Evolutionary conservation across 495 filamentous ascomycete species (phyloP).

Genomic region (Daldinia loculata): DNA sequence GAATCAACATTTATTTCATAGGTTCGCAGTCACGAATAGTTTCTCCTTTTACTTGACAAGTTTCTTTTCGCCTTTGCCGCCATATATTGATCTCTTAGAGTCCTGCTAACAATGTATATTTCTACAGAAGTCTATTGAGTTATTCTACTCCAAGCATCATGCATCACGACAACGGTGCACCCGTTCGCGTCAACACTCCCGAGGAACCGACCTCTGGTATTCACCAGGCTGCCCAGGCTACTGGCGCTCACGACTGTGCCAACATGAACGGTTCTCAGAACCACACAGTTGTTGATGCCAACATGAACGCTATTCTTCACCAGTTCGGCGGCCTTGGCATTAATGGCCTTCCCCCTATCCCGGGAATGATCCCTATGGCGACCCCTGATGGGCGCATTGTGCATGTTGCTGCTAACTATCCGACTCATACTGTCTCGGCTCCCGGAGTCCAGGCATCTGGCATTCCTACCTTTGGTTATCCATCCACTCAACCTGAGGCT

Average conservation of each 20-base stretch:
- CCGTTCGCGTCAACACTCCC: constrained; percentile 4
- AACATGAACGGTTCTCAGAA: constrained; percentile 21
- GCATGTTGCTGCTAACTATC: constrained; percentile 42
- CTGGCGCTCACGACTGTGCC: constrained; percentile 22
- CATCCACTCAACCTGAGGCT: constrained; percentile 32
- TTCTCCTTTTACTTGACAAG: neutral
- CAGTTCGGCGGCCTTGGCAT: constrained; percentile 43
- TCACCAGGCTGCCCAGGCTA: constrained; percentile 26
- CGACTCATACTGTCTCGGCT: constrained; percentile 15
- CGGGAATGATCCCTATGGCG: constrained; percentile 44
- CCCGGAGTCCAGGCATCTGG: constrained; percentile 36
- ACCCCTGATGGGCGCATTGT: constrained; percentile 51
- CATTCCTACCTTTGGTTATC: constrained; percentile 40
- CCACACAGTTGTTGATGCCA: constrained; percentile 31
- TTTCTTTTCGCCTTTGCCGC: neutral
- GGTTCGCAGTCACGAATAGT: neutral
- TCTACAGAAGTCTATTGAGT: constrained; percentile 18
- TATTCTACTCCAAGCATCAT: constrained; percentile 17
- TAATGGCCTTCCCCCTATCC: constrained; percentile 32
- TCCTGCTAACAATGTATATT: constrained; percentile 3
- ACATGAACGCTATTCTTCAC: constrained; percentile 46
- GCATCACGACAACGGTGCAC: constrained; percentile 15
- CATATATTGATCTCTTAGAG: neutral
- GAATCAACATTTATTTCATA: neutral
- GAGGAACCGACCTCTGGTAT: neutral